A percentile compares a stretch with the other conserved stretches of the same genome.
These are phyloP conservation scores for Tricholoma furcatifolium DNA, from an alignment of 768 basidiomycete species.

Conservation along the genomic window DNA sequence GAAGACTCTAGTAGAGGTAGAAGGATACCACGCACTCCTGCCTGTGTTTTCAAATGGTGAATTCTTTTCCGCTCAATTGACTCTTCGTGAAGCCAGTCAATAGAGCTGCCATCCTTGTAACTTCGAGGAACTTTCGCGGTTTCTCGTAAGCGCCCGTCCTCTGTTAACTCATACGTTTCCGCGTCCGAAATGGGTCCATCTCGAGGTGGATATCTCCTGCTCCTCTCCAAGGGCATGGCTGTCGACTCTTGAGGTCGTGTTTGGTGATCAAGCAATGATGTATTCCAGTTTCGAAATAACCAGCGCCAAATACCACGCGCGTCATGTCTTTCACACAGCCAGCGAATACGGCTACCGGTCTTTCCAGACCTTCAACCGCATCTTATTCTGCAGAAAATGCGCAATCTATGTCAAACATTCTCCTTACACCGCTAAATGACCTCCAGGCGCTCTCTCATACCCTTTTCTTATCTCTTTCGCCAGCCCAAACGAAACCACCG, in stretches of 20 bases:
- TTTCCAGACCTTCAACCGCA: conserved; percentile 5
- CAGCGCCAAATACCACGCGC: conserved; percentile 12
- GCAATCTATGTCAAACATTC: conserved; percentile 57
- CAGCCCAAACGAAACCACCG: conserved; percentile 59
- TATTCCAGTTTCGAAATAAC: conserved; percentile 7
- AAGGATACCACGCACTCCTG: conserved; percentile 55
- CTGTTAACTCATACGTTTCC: conserved; percentile 46
- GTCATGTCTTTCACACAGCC: conserved; percentile 12
- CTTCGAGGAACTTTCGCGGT: conserved; percentile 29
- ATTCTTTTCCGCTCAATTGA: conserved; percentile 57
- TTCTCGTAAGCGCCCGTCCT: conserved; percentile 36
- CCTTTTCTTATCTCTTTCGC: conserved; percentile 73
- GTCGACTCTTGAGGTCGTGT: neutral
- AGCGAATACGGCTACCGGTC: conserved; percentile 10
- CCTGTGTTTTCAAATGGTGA: conserved; percentile 45
- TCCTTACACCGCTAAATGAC: conserved; percentile 61
- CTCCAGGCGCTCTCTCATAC: conserved; percentile 64
- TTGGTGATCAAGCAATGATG: neutral
- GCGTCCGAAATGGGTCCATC: conserved; percentile 29
- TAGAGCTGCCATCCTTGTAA: conserved; percentile 61
- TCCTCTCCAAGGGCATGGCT: conserved; percentile 8
- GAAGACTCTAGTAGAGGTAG: conserved; percentile 55
- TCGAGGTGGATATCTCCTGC: conserved; percentile 10
- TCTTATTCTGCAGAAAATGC: conserved; percentile 5
- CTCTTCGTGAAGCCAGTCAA: conserved; percentile 72